Evolutionary conservation across 1,284 basidiomycete species (phyloP), one percentile per base, ranked within the genome.

Genomic region (Naganishia cerealis): DNA sequence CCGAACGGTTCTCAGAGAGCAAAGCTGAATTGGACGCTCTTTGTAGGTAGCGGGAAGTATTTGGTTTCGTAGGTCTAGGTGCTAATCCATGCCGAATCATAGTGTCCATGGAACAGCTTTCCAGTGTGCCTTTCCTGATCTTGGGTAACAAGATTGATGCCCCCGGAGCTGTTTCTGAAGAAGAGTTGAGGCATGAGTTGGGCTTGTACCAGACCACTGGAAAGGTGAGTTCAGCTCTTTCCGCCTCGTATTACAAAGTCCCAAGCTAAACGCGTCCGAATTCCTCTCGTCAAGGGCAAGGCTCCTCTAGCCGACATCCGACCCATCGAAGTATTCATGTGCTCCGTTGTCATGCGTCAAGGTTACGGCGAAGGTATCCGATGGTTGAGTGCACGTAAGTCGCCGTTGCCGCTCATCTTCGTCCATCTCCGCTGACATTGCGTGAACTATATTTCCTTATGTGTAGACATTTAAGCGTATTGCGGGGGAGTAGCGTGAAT

Each of bases 61-160:
- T 53, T 13, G 16, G 1, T 3, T 10, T 18, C 40, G 15, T 15
- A 18, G 2, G 13, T 21, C 18, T 7, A 52, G 54, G 50, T 43
- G 39, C 53, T 54, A 12, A 58, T 21, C 26, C 29, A 13, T n/a
- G 66, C 65, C 36, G 29, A 18, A 38, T 15, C 29, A 15, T 71
- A 81, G 80, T 81, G 70, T 78, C 78, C 21, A 99, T 99, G 76
- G 95, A 99, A 81, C 89, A 93, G 76, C 88, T 96, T 70, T 85
- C 88, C 74, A 95, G 92, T 81, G 96, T 99, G 40, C 96, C 96
- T 66, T 99, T 99, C 90, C 87, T 99, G 69, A 89, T 99, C 71
- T 88, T 99, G 67, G 96, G 96, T 62, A 99, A 99, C 87, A 99
- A 99, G 87, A 99, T 99, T 76, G 96, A 99, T 77, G 94, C 94